Evolutionary conservation across 306 rosid species (phyloP), one percentile per base, ranked within the genome.

Genomic region (Hippophae tibetana): DNA sequence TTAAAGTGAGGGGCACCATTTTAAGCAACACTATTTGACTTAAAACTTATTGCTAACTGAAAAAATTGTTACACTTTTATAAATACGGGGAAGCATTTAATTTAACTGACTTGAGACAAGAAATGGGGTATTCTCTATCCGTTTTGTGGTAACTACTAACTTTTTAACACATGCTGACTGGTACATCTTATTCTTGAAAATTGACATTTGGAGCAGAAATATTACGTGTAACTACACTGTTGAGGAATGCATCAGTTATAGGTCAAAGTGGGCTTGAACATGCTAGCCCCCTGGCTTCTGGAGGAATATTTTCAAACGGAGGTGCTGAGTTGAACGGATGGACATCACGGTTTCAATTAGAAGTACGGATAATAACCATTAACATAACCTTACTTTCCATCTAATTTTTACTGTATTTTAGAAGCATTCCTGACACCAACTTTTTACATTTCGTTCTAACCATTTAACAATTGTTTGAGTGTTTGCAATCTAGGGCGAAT

Each of bases 191-290:
- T 85, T 83, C 95, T 90, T 90, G 97, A 64, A 90, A 86, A 90
- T 86, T 90, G 97, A 86, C 99, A 83, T 93, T 84, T 93, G 97
- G 97, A 93, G 97, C 99, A 93, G 99, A 93, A 93, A 88, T 93
- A 78, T 72, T 86, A 95, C 99, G 99, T 88, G 99, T 93, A 86
- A 93, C 99, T 75, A 83, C 95, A 65, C 89, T 93, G 87, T 80
- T 92, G 94, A 95, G 96, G 97, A 92, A 88, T 78, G 97, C 99
- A 84, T 93, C 99, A 86, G 95, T 88, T 81, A 88, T 92, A 88
- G 95, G 96, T 88, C 96, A 92, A 84, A 92, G 90, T 92, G 95
- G 99, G 93, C 88, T 92, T 82, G 99, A 92, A 82, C 90, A 82
- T 74, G 84, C 86, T 76, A 92, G 96, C 86, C 95, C 96, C 89